Evolutionary conservation across 805 yeast species (phyloP).

Genomic region (Cyberlindnera subsufficiens): DNA sequence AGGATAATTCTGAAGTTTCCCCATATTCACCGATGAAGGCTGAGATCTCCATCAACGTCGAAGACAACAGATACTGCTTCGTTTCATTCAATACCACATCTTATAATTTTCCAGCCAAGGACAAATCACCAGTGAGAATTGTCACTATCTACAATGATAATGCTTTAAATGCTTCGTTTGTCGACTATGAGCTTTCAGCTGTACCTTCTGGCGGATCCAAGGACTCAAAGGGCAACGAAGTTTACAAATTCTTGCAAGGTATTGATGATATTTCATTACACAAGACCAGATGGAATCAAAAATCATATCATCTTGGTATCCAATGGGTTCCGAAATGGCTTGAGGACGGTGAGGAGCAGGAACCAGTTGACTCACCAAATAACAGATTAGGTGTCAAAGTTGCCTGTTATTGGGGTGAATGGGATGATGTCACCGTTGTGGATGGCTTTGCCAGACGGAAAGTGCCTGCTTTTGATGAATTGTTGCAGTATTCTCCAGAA

Average conservation of each 20-base stretch:
- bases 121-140: conserved; percentile 57
- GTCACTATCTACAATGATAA: conserved; percentile 44
- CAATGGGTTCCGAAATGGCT: conserved; percentile 71
- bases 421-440: conserved; percentile 36
- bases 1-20: conserved; percentile 21
- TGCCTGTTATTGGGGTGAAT: conserved; percentile 77
- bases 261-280: conserved; percentile 60
- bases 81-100: conserved; percentile 50
- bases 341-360: conserved; percentile 27
- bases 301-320: conserved; percentile 51
- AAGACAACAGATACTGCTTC: conserved; percentile 60
- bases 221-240: conserved; percentile 36
- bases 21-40: conserved; percentile 63
- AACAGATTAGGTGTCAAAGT: conserved; percentile 49
- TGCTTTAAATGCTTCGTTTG: conserved; percentile 4
- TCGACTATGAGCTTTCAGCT: background rate
- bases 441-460: conserved; percentile 35
- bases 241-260: conserved; percentile 53
- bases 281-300: conserved; percentile 54
- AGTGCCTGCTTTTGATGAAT: conserved; percentile 69
- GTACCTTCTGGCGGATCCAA: conserved; percentile 21
- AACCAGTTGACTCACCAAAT: conserved; percentile 23
- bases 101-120: conserved; percentile 27
- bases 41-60: conserved; percentile 50
- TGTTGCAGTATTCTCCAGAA: conserved; percentile 60